Conservation (phyloP, 352 stramenopile species). For the Ochromonadaceae sp. region DNA sequence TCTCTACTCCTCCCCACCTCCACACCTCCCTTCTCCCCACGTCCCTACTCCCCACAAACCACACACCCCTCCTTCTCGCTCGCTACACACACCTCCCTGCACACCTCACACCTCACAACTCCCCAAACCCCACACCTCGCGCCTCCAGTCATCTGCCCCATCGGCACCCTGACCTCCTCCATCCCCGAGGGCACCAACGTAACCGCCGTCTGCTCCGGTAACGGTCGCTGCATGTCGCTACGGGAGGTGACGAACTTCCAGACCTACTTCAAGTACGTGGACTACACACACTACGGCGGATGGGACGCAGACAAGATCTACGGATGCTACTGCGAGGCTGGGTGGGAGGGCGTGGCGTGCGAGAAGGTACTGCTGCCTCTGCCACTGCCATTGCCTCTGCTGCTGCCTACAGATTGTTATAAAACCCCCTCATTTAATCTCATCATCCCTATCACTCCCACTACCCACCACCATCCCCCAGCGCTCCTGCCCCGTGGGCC, state of each 20-base stretch:
- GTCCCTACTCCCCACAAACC: background rate
- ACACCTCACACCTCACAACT: background rate
- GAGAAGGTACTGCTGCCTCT: too few relatives aligned
- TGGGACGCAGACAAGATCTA: constrained; percentile 64
- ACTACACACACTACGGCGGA: constrained; percentile 17
- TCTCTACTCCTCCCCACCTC: background rate
- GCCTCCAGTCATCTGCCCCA: constrained; percentile 10
- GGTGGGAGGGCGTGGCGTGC: constrained; percentile 28
- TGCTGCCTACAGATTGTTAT: too few relatives aligned
- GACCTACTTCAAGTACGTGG: background rate
- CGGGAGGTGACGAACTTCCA: background rate
- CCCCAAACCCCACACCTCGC: constrained; percentile 17
- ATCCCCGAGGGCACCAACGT: constrained; percentile 20
- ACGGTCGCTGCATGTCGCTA: constrained; percentile 9
- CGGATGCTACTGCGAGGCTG: constrained; percentile 59
- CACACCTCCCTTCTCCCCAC: background rate
- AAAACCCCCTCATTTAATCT: too few relatives aligned
- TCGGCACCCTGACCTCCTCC: constrained; percentile 9
- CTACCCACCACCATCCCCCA: too few relatives aligned
- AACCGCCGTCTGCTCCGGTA: background rate
- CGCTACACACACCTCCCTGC: too few relatives aligned
- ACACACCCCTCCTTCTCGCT: too few relatives aligned
- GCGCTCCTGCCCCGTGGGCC: background rate
- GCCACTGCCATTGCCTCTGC: too few relatives aligned
- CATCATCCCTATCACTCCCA: too few relatives aligned